Conservation (phyloP, 768 basidiomycete species). For the Asterophora lycoperdoides region DNA sequence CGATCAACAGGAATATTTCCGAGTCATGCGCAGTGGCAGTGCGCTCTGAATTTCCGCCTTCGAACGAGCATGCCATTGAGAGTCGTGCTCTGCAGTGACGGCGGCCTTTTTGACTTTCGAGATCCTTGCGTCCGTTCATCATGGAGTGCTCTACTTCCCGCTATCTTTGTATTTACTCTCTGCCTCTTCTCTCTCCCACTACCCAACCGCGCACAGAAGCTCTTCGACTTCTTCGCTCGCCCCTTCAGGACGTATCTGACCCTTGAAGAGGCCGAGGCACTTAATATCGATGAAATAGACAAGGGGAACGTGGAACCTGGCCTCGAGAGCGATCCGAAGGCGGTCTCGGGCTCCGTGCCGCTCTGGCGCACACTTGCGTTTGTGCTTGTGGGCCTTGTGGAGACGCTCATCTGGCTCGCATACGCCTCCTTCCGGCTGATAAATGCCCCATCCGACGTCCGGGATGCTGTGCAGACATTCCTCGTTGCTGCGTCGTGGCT, state of each 20-base stretch:
- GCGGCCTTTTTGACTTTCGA: slow-evolving; percentile 38
- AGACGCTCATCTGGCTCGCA: slow-evolving; percentile 58
- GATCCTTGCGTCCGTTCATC: slow-evolving; percentile 45
- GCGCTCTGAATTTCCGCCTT: background rate
- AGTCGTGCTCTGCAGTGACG: slow-evolving; percentile 24
- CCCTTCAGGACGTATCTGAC: slow-evolving; percentile 43
- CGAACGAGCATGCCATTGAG: slow-evolving; percentile 25
- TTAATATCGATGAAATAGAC: slow-evolving; percentile 27
- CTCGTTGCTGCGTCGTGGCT: slow-evolving; percentile 59
- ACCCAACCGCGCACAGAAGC: slow-evolving; percentile 22
- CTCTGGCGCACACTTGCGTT: slow-evolving; percentile 63
- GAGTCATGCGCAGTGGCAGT: background rate
- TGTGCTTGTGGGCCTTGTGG: slow-evolving; percentile 48
- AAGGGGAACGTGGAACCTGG: slow-evolving; percentile 19
- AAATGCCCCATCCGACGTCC: slow-evolving; percentile 20
- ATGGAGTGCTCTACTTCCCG: slow-evolving; percentile 50
- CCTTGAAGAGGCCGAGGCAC: slow-evolving; percentile 52
- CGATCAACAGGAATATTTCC: too few species aligned
- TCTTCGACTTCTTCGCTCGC: slow-evolving; percentile 21
- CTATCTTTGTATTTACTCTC: slow-evolving; percentile 40
- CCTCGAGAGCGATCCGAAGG: slow-evolving; percentile 16
- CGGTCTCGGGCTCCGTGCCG: slow-evolving; percentile 25
- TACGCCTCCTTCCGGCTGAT: slow-evolving; percentile 51
- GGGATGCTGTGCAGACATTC: slow-evolving; percentile 38
- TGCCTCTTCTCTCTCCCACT: slow-evolving; percentile 33